Base-by-base conservation (phyloP, 1,284 basidiomycete genomes). In the Ganoderma leucocontextum region DNA sequence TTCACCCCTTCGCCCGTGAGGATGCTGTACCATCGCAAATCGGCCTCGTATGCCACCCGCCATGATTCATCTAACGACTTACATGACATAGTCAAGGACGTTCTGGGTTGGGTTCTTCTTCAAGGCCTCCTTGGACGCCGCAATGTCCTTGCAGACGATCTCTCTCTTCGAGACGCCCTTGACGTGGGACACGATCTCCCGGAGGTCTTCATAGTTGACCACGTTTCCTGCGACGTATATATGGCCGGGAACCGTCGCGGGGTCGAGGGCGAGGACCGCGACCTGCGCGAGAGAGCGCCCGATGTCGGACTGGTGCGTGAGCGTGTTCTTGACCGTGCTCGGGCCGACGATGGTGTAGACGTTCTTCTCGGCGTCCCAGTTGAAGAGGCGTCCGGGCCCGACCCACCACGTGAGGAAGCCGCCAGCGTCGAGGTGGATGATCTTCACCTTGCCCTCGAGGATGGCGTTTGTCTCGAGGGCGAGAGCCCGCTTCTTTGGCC, bases 1-100 rank as follows among this genome's bases (percentile, higher is more conserved):
- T 55, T 55, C 58, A 73, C 72, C 19, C 75, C 75, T 61, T 77
- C 74, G 4, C 70, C 78, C 53, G 76, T 71, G 49, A 75, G 60
- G 15, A 78, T 60, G 29, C 78, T 79, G 63, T 39, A 22, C 9
- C 17, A 36, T 6, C 2, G 15, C 42, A 61, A 17, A 19, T 60
- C 39, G 25, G 38, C 36, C 15, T 59, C 53, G 2, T 39, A 17
- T 17, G 19, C 15, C 17, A 17, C 41, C 17, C 1, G 17, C 41
- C 15, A 2, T 42, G 57, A 73, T 75, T 15, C 49, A 60, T 47
- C 75, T 75, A 25, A 12, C 19, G 2, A 49, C 66, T 55, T 35
- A 70, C 71, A 67, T 60, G 19, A 70, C 61, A 38, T 72, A 62
- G 22, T 41, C 61, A 5, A 62, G 17, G 63, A 44, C 72, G 72